Base-by-base conservation (phyloP, 306 rosid species). In the Cicer cuneatum region DNA sequence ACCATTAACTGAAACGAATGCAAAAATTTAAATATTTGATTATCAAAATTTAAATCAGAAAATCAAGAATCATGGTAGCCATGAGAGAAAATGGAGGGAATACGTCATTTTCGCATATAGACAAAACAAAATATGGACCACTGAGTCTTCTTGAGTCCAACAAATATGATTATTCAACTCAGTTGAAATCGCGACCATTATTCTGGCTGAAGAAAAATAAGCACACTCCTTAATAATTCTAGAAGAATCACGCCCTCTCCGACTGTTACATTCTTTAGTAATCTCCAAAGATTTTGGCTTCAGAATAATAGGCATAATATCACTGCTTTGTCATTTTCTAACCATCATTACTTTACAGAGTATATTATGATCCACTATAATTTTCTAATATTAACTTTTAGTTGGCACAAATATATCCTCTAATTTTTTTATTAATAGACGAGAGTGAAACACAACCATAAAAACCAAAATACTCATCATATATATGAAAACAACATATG, bases 351-450 rank as follows among this genome's bases (percentile, higher is more conserved):
- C 14, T 29, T 58, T 29, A n/a, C 9, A 9, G 5, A 6, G 5
- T 29, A 11, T 6, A 29, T 69, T 47, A 48, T 39, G 71, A n/a
- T 69, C 24, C 19, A 48, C n/a, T 15, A 37, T 12, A 6, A 35
- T 37, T 68, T 66, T 67, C 70, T 45, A 8, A 66, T 54, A 68
- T 46, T 68, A 15, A 43, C 6, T 68, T 75, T 58, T 47, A 68
- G 49, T 5, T 12, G 21, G n/a, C 64, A 29, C 9, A 33, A 29
- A 29, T 29, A 39, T 5, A 29, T 46, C 29, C 14, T 8, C 40
- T 12, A 61, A 38, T 64, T 14, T 40, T 40, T 42, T 29, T 12
- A 63, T 64, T 52, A 53, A 8, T 41, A 67, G 21, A n/a, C n/a
- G 54, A 24, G 45, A 66, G 8, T 37, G 19, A 65, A 65, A 53